A percentile compares a stretch with the other conserved stretches of the same genome.
phyloP scores from a whole-genome alignment of 345 rosid species.

The Eucalyptus regnans region DNA sequence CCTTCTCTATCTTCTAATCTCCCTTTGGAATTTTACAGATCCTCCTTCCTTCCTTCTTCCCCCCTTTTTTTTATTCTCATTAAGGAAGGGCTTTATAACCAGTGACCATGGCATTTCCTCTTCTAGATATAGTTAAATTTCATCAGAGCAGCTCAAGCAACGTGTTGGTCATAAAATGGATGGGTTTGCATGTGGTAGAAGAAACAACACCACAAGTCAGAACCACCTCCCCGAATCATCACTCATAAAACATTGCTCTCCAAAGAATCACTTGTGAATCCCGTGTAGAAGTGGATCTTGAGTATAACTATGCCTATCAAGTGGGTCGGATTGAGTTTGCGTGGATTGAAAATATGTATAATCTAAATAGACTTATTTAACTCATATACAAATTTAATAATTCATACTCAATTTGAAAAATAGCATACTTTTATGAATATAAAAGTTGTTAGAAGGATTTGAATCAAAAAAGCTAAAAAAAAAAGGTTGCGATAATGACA shows the following conservation, averaged over 20 bases:
- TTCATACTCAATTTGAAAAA: not conserved
- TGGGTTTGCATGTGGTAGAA: not conserved
- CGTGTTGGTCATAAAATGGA: not conserved
- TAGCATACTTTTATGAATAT: accelerated
- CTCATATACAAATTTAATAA: not conserved
- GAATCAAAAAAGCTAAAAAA: not conserved
- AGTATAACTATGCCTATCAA: not conserved
- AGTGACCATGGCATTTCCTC: not conserved
- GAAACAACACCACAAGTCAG: not conserved
- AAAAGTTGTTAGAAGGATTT: not conserved
- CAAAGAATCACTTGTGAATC: not conserved
- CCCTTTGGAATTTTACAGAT: not conserved
- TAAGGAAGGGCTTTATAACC: not conserved
- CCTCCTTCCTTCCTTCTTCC: not conserved
- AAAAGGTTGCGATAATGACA: not conserved
- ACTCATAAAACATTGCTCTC: not conserved
- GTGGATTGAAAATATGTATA: not conserved
- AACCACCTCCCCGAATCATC: not conserved
- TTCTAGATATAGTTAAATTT: not conserved
- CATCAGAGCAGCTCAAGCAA: not conserved
- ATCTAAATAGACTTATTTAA: not conserved
- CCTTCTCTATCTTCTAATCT: not conserved
- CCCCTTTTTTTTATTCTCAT: no score
- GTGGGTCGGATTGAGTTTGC: not conserved
- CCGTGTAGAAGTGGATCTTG: accelerated